Conservation (phyloP, 768 basidiomycete genomes). For the Vararia minispora region DNA sequence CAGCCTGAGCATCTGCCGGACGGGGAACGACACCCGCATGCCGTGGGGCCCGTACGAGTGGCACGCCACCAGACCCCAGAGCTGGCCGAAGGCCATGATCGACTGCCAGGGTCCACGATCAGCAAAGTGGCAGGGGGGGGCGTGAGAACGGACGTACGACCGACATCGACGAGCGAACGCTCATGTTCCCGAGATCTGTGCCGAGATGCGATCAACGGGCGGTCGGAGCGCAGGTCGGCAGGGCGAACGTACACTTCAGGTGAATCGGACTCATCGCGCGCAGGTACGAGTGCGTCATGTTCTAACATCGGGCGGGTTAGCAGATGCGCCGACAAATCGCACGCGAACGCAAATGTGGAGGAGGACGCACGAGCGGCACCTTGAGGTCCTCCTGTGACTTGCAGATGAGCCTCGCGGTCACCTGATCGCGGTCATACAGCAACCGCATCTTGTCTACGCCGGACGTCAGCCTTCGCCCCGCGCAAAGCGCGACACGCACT, state of each 20-base stretch:
- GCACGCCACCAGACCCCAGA: conserved; percentile 76
- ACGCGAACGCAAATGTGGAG: not conserved
- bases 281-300: conserved; percentile 78
- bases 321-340: too few relatives aligned
- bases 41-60: conserved; percentile 68
- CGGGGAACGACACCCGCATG: conserved; percentile 81
- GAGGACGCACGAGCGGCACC: conserved; percentile 41
- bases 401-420: conserved; percentile 64
- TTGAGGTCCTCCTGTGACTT: conserved; percentile 52
- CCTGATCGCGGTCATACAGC: conserved; percentile 61
- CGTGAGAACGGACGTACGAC: conserved; percentile 34
- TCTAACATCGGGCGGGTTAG: conserved; percentile 23
- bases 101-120: conserved; percentile 31
- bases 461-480: too few relatives aligned
- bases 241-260: conserved; percentile 45
- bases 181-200: conserved; percentile 69
- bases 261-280: conserved; percentile 88
- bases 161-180: conserved; percentile 79
- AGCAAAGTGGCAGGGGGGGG: not conserved
- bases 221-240: conserved; percentile 1
- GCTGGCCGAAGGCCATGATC: conserved; percentile 64
- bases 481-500: too few relatives aligned
- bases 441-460: conserved; percentile 72
- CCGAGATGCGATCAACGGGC: conserved; percentile 1
- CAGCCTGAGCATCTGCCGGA: conserved; percentile 72